Conservation (phyloP, 768 basidiomycete genomes). For the Boletus rufocinnamomeus region DNA sequence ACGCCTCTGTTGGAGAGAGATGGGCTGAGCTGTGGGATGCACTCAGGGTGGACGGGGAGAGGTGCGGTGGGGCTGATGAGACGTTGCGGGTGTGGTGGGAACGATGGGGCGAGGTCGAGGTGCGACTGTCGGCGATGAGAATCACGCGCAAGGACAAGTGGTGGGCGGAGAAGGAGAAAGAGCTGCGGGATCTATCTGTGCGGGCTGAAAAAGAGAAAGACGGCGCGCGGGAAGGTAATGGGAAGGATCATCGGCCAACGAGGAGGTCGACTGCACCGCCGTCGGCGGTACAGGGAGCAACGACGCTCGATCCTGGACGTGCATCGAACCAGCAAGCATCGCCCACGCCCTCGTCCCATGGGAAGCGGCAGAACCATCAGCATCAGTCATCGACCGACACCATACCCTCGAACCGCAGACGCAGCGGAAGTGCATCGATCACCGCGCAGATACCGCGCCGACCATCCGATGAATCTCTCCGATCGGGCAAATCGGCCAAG, state of each 20-base stretch:
- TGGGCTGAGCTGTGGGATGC: constrained; percentile 90
- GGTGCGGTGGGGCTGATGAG: constrained; percentile 66
- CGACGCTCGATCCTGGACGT: constrained; percentile 26
- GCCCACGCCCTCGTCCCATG: constrained; percentile 20
- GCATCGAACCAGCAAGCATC: constrained; percentile 29
- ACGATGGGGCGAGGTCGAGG: constrained; percentile 69
- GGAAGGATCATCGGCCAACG: constrained; percentile 20
- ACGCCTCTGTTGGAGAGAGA: constrained; percentile 55
- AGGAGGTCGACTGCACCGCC: constrained; percentile 22
- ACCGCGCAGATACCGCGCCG: constrained; percentile 29
- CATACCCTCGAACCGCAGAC: constrained; percentile 25
- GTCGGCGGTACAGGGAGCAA: constrained; percentile 9
- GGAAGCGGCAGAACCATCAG: constrained; percentile 30
- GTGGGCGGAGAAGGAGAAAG: constrained; percentile 34
- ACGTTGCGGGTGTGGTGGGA: constrained; percentile 71
- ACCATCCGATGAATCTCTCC: constrained; percentile 43
- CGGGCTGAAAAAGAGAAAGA: constrained; percentile 24
- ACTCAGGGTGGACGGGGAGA: constrained; percentile 67
- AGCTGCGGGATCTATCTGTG: constrained; percentile 21
- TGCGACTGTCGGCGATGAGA: constrained; percentile 41
- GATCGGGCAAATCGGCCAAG: constrained; percentile 40
- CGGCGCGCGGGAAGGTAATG: constrained; percentile 8
- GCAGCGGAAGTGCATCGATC: constrained; percentile 30
- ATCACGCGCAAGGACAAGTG: constrained; percentile 39
- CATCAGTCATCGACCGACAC: constrained; percentile 33